Evolutionary conservation across 1,284 basidiomycete species (phyloP), one percentile per base, ranked within the genome.

Genomic region (Apiotrichum gamsii): DNA sequence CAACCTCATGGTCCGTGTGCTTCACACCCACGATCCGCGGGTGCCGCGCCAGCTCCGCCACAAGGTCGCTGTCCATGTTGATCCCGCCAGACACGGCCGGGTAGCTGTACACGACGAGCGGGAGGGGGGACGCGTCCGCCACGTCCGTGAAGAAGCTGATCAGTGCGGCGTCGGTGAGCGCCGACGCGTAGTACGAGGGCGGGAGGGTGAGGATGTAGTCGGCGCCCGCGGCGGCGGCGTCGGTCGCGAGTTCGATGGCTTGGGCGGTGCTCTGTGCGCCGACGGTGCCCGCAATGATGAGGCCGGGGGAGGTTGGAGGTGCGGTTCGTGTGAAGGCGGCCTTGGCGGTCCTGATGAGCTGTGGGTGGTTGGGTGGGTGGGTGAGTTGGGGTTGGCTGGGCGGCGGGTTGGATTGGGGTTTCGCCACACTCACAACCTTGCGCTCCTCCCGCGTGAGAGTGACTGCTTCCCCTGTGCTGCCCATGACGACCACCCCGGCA

Each of bases 391-490:
- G 25, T 28, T 6, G 11, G 11, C 6, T 11, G 25, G 25, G 10
- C 19, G 20, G 29, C 21, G 10, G 21, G 21, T 16, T 50, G n/a
- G n/a, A 14, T 19, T 19, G 14, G 9, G 5, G 33, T 18, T 5
- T 18, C 11, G 9, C 19, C n/a, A 13, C 19, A 57, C 61, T 54
- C 47, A 63, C 61, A 19, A 37, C 37, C 37, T 56, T 63, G 20
- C 59, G 44, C 52, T 71, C 69, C 25, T 69, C 69, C 19, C 51
- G 36, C 16, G 37, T 55, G 57, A 25, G 52, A 2, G 65, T 45
- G 15, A 70, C 67, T 4, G 69, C 65, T 45, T 72, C 70, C 8
- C 66, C 70, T 10, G 66, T 72, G 8, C 60, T 61, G 3, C 70
- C 70, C 37, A 62, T 59, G 4, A 69, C 53, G 5, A 70, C 62